Conservation (phyloP, 768 basidiomycete species). For the Lactarius evosmus region DNA sequence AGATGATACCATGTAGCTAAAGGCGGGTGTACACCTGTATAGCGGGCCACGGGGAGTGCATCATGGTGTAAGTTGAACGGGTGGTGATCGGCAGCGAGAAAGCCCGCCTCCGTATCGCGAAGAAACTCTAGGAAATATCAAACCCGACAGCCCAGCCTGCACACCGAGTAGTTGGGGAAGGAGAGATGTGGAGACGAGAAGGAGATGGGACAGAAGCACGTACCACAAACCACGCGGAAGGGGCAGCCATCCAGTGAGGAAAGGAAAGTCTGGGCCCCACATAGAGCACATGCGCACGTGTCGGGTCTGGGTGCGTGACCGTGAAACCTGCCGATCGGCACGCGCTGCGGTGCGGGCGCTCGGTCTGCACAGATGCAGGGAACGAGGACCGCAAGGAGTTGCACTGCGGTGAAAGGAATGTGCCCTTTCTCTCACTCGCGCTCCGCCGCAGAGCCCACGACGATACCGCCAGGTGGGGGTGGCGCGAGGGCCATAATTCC, state of each 20-base stretch:
- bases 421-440: too few species aligned
- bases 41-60: too few species aligned
- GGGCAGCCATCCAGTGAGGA: conserved; percentile 33
- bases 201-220: too few species aligned
- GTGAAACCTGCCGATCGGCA: conserved; percentile 49
- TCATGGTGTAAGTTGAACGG: too few species aligned
- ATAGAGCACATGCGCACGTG: conserved; percentile 55
- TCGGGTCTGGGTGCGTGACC: conserved; percentile 43
- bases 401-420: conserved; percentile 31
- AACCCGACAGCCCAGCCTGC: too few species aligned
- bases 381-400: conserved; percentile 30
- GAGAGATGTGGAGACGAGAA: too few species aligned
- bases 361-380: conserved; percentile 45
- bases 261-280: conserved; percentile 45
- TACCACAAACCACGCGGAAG: conserved; percentile 36
- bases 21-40: too few species aligned
- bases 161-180: too few species aligned
- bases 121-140: too few species aligned
- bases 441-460: background rate
- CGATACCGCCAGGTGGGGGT: conserved; percentile 13
- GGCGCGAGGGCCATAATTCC: conserved; percentile 64
- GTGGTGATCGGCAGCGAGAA: too few species aligned
- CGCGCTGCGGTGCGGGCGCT: conserved; percentile 32
- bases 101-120: too few species aligned
- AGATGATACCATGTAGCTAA: too few species aligned